Conservation (phyloP, 2,329 filamentous ascomycete genomes). For the Cryphonectria japonica region DNA sequence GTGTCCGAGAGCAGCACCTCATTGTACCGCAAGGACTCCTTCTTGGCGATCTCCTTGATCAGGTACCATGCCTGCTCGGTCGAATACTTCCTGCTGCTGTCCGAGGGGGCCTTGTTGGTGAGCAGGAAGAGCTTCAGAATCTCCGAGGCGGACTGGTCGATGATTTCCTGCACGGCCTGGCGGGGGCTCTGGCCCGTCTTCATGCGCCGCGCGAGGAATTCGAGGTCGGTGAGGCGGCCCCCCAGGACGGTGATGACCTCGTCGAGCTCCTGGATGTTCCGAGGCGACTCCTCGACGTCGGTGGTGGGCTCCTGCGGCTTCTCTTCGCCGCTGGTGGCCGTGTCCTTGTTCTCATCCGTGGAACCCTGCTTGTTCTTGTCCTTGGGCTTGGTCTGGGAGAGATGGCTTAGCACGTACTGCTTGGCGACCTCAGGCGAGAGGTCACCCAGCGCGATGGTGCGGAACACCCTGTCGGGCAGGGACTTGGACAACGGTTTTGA, state of each 20-base stretch:
- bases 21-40: conserved; percentile 77
- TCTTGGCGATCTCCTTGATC: conserved; percentile 75
- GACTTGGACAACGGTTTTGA: conserved; percentile 86
- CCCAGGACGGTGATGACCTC: conserved; percentile 80
- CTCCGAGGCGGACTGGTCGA: conserved; percentile 85
- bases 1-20: conserved; percentile 78
- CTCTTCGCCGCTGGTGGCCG: conserved; percentile 31
- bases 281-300: conserved; percentile 43
- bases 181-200: conserved; percentile 83
- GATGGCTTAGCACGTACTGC: conserved; percentile 83
- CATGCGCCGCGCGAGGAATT: conserved; percentile 89
- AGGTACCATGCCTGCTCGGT: conserved; percentile 89
- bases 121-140: conserved; percentile 93
- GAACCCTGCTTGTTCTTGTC: conserved; percentile 30
- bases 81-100: conserved; percentile 68
- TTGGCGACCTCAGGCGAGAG: conserved; percentile 85
- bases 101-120: conserved; percentile 47
- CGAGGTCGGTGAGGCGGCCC: conserved; percentile 91
- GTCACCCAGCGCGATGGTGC: conserved; percentile 83
- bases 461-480: conserved; percentile 88
- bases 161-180: conserved; percentile 83
- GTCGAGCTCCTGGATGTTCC: conserved; percentile 73
- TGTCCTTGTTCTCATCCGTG: conserved; percentile 38
- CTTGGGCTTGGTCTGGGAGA: conserved; percentile 56
- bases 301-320: conserved; percentile 34